Percentiles rank a stretch among this genome's conserved stretches.
phyloP scores from a whole-genome alignment of 2,329 filamentous ascomycete genomes.

The Aspergillus quadricinctus region DNA sequence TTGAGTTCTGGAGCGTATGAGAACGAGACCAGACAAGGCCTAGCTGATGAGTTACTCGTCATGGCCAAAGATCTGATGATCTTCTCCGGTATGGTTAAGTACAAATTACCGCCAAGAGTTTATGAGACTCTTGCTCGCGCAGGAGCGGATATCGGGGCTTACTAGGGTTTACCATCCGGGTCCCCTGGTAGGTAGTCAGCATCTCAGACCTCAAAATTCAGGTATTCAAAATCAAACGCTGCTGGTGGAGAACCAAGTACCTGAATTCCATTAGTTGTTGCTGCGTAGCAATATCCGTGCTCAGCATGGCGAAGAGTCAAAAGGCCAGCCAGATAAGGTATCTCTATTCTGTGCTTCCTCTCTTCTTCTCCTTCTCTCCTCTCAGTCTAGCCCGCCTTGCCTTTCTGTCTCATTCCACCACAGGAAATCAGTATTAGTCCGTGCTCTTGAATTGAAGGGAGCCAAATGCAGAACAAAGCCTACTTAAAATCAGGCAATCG shows the following conservation, averaged over 20 bases:
- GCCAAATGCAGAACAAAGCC: not conserved
- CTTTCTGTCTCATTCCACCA: not conserved
- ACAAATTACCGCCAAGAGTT: conserved; percentile 79
- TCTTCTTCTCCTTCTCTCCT: not conserved
- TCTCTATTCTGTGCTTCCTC: not conserved
- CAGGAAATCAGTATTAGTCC: not conserved
- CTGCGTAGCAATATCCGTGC: not conserved
- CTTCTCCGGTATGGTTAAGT: conserved; percentile 88
- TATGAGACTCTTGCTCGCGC: conserved; percentile 85
- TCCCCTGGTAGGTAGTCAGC: not conserved
- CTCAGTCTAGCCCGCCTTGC: not conserved
- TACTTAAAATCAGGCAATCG: not conserved
- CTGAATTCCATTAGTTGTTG: not conserved
- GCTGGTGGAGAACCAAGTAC: not conserved
- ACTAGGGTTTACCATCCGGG: conserved; percentile 18
- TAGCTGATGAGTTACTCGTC: conserved; percentile 68
- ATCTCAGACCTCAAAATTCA: not conserved
- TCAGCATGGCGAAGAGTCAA: not conserved
- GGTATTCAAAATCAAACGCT: not conserved
- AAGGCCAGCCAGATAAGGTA: not conserved
- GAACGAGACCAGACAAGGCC: conserved; percentile 39
- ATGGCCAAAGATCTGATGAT: conserved; percentile 88
- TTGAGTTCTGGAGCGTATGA: conserved; percentile 69
- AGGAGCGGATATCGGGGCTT: conserved; percentile 59
- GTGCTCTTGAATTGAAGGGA: conserved; percentile 3